These are phyloP conservation scores for Kuraishia borneana DNA, from an alignment of 805 yeast species.

Conservation along the genomic window DNA sequence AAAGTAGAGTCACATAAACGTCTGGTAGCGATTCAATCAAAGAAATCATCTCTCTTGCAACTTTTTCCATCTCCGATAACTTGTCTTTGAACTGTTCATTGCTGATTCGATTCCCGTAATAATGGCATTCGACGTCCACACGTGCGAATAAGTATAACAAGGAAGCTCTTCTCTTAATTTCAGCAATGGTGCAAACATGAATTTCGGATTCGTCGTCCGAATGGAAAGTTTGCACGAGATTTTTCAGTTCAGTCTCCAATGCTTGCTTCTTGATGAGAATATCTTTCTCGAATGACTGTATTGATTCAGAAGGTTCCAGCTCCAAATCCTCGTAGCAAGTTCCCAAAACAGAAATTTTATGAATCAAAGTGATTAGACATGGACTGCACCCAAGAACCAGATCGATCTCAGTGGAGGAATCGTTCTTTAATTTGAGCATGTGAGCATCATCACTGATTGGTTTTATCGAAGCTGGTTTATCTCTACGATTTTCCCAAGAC, in stretches of 20 bases:
- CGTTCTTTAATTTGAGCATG: slow-evolving; percentile 20
- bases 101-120: background rate
- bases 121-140: slow-evolving; percentile 11
- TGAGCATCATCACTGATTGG: slow-evolving; percentile 19
- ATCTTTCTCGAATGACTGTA: slow-evolving; percentile 9
- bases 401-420: slow-evolving; percentile 23
- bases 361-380: slow-evolving; percentile 22
- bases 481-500: slow-evolving; percentile 20
- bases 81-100: background rate
- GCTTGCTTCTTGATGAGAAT: slow-evolving; percentile 16
- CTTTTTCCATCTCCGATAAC: background rate
- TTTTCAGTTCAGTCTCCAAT: slow-evolving; percentile 14
- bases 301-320: slow-evolving; percentile 9
- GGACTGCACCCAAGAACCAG: slow-evolving; percentile 29
- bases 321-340: slow-evolving; percentile 23
- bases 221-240: slow-evolving; percentile 14
- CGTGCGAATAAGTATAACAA: slow-evolving; percentile 24
- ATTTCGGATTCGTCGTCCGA: slow-evolving; percentile 8
- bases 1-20: slow-evolving; percentile 23
- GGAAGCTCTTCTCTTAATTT: slow-evolving; percentile 25
- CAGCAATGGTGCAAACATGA: slow-evolving; percentile 20
- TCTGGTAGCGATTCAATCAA: slow-evolving; percentile 15
- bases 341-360: slow-evolving; percentile 24
- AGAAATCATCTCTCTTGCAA: background rate
- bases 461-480: slow-evolving; percentile 3